These are phyloP conservation scores for Dacryopinax primogenitus DNA, from an alignment of 768 basidiomycete species.

Conservation along the genomic window DNA sequence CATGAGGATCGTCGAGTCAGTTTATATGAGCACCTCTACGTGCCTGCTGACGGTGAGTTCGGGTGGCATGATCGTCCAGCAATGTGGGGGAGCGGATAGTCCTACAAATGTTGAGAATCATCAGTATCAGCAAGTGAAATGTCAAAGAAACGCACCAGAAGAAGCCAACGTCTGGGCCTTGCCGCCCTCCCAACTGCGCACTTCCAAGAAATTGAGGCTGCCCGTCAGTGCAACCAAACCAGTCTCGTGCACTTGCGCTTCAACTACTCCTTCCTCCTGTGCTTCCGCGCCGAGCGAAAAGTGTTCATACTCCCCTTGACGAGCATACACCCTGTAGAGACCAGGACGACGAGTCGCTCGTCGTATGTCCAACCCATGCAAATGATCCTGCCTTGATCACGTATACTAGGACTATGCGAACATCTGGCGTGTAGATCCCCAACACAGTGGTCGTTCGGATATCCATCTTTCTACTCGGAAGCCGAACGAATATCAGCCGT, in stretches of 20 bases:
- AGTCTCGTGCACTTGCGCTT: constrained; percentile 73
- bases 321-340: constrained; percentile 75
- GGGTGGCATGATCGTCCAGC: constrained; percentile 84
- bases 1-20: constrained; percentile 62
- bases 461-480: too few species aligned
- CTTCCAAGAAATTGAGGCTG: constrained; percentile 62
- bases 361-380: constrained; percentile 53
- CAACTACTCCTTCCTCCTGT: constrained; percentile 66
- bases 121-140: constrained; percentile 3
- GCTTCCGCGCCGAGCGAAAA: constrained; percentile 74
- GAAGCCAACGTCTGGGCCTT: constrained; percentile 60
- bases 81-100: constrained; percentile 60
- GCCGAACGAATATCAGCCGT: too few species aligned
- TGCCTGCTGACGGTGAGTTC: constrained; percentile 82
- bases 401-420: too few species aligned
- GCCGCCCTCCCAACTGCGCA: constrained; percentile 77
- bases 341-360: constrained; percentile 76
- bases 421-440: too few species aligned
- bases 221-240: constrained; percentile 79
- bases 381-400: constrained; percentile 71
- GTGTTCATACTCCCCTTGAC: constrained; percentile 75
- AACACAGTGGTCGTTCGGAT: too few species aligned
- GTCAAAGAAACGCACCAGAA: constrained; percentile 41
- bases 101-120: constrained; percentile 35
- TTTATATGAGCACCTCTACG: constrained; percentile 75